These are phyloP conservation scores for Aspergillus aculeatus DNA, from an alignment of 2,329 filamentous ascomycete species.

Conservation along the genomic window DNA sequence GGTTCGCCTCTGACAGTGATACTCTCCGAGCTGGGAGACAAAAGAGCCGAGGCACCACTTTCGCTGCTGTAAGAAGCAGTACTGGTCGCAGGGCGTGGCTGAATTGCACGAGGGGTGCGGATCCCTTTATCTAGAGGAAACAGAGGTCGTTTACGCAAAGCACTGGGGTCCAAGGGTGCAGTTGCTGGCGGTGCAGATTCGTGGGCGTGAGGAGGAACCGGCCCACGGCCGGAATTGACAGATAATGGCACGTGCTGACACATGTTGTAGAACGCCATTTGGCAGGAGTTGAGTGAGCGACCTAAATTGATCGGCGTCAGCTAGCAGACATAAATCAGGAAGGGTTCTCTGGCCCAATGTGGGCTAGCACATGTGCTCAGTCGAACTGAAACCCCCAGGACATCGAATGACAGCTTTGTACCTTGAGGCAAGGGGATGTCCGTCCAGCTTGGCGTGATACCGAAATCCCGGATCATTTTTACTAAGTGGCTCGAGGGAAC, in stretches of 20 bases:
- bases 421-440: constrained; percentile 46
- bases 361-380: constrained; percentile 1
- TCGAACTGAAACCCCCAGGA: neutral
- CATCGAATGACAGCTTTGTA: constrained; percentile 26
- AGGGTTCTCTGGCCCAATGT: neutral
- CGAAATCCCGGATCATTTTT: constrained; percentile 39
- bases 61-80: constrained; percentile 36
- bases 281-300: constrained; percentile 41
- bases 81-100: constrained; percentile 39
- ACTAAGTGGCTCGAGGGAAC: constrained; percentile 39
- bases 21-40: constrained; percentile 36
- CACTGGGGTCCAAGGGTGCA: constrained; percentile 24
- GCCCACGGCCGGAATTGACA: constrained; percentile 14
- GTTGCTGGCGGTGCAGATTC: constrained; percentile 22
- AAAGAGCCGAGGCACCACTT: constrained; percentile 32
- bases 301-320: constrained; percentile 29
- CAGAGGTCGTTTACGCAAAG: constrained; percentile 33
- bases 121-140: constrained; percentile 30
- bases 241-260: constrained; percentile 25
- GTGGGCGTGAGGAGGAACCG: constrained; percentile 25
- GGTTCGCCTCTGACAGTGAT: constrained; percentile 29
- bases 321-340: neutral
- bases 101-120: constrained; percentile 37
- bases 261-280: constrained; percentile 37
- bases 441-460: constrained; percentile 38